Conservation (phyloP, 2,329 filamentous ascomycete species). For the Aspergillus sp. region DNA sequence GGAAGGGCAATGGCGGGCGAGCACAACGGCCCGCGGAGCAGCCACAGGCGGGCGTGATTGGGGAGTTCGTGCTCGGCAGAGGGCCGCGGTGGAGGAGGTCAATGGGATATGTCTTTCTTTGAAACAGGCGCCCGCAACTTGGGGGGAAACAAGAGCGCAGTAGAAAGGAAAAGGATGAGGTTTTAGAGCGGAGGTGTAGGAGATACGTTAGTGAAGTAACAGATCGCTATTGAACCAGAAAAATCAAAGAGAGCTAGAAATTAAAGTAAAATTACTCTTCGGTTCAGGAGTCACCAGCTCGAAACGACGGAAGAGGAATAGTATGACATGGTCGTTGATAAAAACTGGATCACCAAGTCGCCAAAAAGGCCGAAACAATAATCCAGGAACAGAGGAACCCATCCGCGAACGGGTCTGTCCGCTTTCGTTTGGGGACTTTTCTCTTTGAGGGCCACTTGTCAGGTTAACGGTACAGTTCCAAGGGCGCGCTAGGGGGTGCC, state of each 20-base stretch:
- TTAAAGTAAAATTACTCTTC: slow-evolving; percentile 6
- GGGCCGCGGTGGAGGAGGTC: neutral
- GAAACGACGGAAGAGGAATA: slow-evolving; percentile 15
- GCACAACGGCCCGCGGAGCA: neutral
- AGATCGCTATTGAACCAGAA: neutral
- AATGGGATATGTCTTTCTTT: slow-evolving; percentile 2
- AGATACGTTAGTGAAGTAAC: slow-evolving; percentile 4
- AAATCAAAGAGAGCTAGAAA: neutral
- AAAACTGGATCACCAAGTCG: slow-evolving; percentile 1
- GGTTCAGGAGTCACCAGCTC: neutral
- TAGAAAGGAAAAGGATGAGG: neutral
- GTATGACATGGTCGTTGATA: neutral
- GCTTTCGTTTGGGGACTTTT: slow-evolving; percentile 2
- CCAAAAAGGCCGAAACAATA: neutral
- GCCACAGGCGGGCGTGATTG: neutral
- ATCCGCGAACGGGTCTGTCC: slow-evolving; percentile 10
- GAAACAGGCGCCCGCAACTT: neutral
- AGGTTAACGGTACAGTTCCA: neutral
- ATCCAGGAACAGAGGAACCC: slow-evolving; percentile 3
- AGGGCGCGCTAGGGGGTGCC: slow-evolving; percentile 5
- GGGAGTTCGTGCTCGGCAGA: neutral
- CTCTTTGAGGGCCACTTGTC: slow-evolving; percentile 1
- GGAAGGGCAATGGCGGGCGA: slow-evolving; percentile 1
- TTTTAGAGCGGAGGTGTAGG: neutral
- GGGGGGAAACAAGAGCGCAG: neutral